These are phyloP conservation scores for Ceratobasidium theobromae DNA, from an alignment of 1,284 basidiomycete species.

Conservation along the genomic window DNA sequence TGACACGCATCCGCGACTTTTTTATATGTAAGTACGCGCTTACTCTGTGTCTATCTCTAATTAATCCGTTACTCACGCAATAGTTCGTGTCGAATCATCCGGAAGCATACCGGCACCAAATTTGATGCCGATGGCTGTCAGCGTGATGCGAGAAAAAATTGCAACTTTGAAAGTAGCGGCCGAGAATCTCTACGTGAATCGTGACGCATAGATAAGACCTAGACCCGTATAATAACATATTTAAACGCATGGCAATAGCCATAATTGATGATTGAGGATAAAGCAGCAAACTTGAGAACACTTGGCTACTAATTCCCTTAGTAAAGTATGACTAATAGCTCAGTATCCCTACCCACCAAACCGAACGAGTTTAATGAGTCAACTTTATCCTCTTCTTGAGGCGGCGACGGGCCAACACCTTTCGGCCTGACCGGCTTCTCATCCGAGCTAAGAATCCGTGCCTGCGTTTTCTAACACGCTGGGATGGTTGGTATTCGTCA, in stretches of 20 bases:
- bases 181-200: constrained; percentile 41
- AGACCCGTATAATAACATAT: too few relatives aligned
- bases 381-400: constrained; percentile 63
- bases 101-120: constrained; percentile 84
- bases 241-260: not conserved
- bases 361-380: constrained; percentile 48
- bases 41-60: not conserved
- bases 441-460: constrained; percentile 82
- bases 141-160: constrained; percentile 83
- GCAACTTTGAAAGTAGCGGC: constrained; percentile 59
- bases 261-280: not conserved
- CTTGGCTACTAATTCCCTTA: not conserved
- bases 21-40: constrained; percentile 75
- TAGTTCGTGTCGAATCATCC: constrained; percentile 89
- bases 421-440: constrained; percentile 61
- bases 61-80: constrained; percentile 7
- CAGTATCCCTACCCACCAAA: not conserved
- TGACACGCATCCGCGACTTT: constrained; percentile 87
- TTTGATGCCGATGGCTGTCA: constrained; percentile 80
- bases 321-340: not conserved
- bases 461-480: constrained; percentile 83
- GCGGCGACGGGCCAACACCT: constrained; percentile 59
- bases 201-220: constrained; percentile 13
- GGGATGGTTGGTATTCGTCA: constrained; percentile 84
- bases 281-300: not conserved